Base-by-base conservation (phyloP, 805 yeast genomes). In the Huiozyma naganishii region DNA sequence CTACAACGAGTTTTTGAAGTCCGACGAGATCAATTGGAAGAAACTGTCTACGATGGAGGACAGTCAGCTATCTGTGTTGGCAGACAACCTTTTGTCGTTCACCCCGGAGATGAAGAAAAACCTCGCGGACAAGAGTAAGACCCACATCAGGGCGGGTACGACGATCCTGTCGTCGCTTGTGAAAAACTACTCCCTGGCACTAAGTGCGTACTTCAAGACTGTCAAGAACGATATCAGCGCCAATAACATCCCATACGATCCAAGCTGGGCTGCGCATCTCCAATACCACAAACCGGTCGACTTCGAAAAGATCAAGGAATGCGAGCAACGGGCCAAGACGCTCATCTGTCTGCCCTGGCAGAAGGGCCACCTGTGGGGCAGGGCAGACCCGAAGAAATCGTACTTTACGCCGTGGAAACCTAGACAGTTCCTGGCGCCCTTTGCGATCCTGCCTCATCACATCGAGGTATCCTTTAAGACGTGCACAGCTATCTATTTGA, bases 361-460 rank as follows among this genome's bases (percentile, higher is more conserved):
- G 65, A 72, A 71, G 45, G 76, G 79, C 39, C 70, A 72, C 41
- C 71, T 83, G 48, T 87, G 73, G 63, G 97, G 97, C 23, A 80
- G 95, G 55, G 65, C 77, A 52, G 82, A 85, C 43, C 81, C 88
- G 11, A 58, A 70, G 12, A 88, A 84, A 67, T 76, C 89, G 4
- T 92, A 82, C 66, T 92, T 90, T 71, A 87, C 97, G 2, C 98
- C 98, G 42, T 92, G 97, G 97, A 74, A 80, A 47, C 94, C 96
- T 52, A 82, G 96, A 67, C 92, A 87, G 37, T 92, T 90, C 66
- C 67, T 92, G 50, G 89, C 95, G 2, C 94, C 95, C 39, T 85
- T 88, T 65, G 92, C 97, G 9, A 76, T 92, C 47, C 73, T 86
- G 56, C 98, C 98, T 29, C 80, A 84, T 49, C 97, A 92, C 65